A percentile compares a stretch with the other conserved stretches of the same genome.
Conservation (phyloP, 2,329 filamentous ascomycete species). For the Colletotrichum australisinense region DNA sequence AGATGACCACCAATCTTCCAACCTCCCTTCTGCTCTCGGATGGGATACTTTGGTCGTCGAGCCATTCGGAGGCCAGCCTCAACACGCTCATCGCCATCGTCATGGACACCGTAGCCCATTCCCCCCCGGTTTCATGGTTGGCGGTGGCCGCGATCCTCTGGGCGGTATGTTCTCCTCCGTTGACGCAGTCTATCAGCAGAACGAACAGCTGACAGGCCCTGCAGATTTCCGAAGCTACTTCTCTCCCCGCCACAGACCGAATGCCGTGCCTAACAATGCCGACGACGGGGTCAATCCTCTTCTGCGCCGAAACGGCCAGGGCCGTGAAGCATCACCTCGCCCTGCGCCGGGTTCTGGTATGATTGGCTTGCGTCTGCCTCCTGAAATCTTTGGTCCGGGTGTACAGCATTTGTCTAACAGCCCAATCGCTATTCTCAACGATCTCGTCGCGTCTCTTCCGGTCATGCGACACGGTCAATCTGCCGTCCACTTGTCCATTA, state of each 20-base stretch:
- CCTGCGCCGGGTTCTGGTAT: constrained; percentile 60
- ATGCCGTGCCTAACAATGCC: constrained; percentile 64
- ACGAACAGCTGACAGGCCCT: neutral
- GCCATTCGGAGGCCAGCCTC: constrained; percentile 58
- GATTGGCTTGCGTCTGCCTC: constrained; percentile 64
- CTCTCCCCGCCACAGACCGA: constrained; percentile 64
- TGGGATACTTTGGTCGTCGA: constrained; percentile 69
- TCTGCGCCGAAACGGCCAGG: constrained; percentile 71
- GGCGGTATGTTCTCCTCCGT: constrained; percentile 26
- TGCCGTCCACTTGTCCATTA: constrained; percentile 71
- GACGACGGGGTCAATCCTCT: constrained; percentile 92
- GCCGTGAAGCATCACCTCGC: constrained; percentile 60
- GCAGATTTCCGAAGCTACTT: constrained; percentile 61
- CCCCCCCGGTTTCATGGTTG: constrained; percentile 67
- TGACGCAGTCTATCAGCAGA: neutral
- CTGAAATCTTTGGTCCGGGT: constrained; percentile 54
- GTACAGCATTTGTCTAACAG: constrained; percentile 54
- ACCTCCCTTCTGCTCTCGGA: constrained; percentile 60
- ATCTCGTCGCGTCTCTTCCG: constrained; percentile 66
- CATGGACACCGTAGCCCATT: constrained; percentile 69
- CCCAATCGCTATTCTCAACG: constrained; percentile 66
- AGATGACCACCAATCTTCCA: constrained; percentile 57
- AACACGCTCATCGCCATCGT: constrained; percentile 63
- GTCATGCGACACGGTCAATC: constrained; percentile 60
- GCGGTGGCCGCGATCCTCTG: constrained; percentile 62